phyloP scores from a whole-genome alignment of 306 rosid species.

The Trichosanthes truncata region DNA sequence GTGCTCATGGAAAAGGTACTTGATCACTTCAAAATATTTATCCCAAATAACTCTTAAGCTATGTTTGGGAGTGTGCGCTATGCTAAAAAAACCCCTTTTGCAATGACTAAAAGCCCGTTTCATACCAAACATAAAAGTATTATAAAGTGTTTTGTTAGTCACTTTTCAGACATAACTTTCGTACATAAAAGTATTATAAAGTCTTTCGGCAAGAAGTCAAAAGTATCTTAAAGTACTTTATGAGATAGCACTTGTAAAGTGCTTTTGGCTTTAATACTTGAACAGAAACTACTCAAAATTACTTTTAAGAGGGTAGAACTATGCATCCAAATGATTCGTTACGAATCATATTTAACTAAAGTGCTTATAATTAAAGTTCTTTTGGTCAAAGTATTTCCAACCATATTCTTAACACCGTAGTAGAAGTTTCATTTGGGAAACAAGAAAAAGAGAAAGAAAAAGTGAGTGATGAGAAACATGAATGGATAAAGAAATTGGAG shows the following conservation, averaged over 20 bases:
- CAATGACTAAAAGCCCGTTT: neutral
- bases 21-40: too few relatives aligned
- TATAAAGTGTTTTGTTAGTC: too few relatives aligned
- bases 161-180: too few relatives aligned
- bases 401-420: neutral
- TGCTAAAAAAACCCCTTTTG: neutral
- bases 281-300: neutral
- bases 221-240: too few relatives aligned
- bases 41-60: neutral
- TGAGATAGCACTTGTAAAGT: neutral
- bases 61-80: too few relatives aligned
- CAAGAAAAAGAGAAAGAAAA: neutral
- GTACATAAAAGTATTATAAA: too few relatives aligned
- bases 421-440: neutral
- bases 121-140: neutral
- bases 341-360: too few relatives aligned
- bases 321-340: neutral
- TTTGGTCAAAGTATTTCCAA: neutral
- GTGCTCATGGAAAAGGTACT: too few relatives aligned
- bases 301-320: neutral
- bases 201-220: too few relatives aligned
- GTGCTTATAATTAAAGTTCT: neutral
- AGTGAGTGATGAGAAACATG: neutral
- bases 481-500: neutral
- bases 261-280: neutral